Conservation (phyloP, 108 stramenopile genomes). For the Cyclotella atomus region DNA sequence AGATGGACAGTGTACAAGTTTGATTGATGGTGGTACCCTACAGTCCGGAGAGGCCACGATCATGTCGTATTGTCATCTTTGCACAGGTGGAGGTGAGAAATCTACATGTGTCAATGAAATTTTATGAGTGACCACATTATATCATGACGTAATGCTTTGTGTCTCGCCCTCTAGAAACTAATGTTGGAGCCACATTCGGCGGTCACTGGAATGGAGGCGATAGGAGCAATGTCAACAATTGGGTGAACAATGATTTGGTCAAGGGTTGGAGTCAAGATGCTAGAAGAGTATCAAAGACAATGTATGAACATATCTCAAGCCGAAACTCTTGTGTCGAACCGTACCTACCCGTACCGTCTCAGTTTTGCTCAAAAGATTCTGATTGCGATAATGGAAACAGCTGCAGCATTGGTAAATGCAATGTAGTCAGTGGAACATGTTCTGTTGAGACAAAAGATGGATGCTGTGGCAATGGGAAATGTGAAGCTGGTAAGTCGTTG, state of each 20-base stretch:
- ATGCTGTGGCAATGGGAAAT: conserved; percentile 17
- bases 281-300: background rate
- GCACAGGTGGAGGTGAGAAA: background rate
- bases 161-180: too few relatives aligned
- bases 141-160: too few relatives aligned
- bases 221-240: conserved; percentile 15
- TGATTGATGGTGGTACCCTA: background rate
- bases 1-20: background rate
- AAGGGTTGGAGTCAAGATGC: background rate
- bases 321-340: background rate
- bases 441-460: background rate
- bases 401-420: background rate
- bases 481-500: too few relatives aligned
- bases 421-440: background rate
- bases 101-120: too few relatives aligned
- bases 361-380: background rate
- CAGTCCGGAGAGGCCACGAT: background rate
- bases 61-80: conserved; percentile 18
- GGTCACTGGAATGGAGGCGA: conserved; percentile 20
- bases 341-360: background rate
- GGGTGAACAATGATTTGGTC: conserved; percentile 2
- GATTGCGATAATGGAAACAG: background rate
- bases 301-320: conserved; percentile 2
- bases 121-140: too few relatives aligned
- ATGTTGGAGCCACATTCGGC: conserved; percentile 19